Percentiles rank a stretch among this genome's conserved stretches.
phyloP scores from a whole-genome alignment of 345 rosid genomes.

The Abelmoschus esculentus region DNA sequence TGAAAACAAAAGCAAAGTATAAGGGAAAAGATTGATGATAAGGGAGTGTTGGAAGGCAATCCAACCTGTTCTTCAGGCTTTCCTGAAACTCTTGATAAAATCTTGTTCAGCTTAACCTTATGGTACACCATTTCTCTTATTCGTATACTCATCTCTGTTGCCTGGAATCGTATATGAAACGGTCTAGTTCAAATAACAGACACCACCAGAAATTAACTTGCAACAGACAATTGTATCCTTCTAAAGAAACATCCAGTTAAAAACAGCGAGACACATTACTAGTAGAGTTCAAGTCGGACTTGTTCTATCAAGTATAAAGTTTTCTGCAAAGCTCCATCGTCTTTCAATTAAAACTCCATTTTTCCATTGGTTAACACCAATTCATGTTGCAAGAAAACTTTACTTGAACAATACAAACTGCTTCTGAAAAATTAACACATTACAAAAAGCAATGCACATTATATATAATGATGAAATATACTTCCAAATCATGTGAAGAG shows the following conservation, averaged over 20 bases:
- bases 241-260: neutral
- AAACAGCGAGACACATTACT: neutral
- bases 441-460: neutral
- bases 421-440: neutral
- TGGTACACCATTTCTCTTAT: constrained; percentile 76
- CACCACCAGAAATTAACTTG: neutral
- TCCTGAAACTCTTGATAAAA: constrained; percentile 67
- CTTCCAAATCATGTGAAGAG: neutral
- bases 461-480: neutral
- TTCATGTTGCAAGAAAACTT: neutral
- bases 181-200: neutral
- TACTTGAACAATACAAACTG: neutral
- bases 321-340: neutral
- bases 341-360: neutral
- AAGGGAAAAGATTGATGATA: neutral
- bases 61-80: constrained; percentile 66
- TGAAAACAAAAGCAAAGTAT: neutral
- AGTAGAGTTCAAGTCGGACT: neutral
- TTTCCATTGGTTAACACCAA: neutral
- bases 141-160: constrained; percentile 60
- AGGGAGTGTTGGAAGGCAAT: neutral
- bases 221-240: neutral
- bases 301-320: neutral
- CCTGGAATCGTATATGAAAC: constrained; percentile 35
- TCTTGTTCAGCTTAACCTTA: constrained; percentile 69